Conservation (phyloP, 352 stramenopile species). For the Globisporangium heterothallicum region DNA sequence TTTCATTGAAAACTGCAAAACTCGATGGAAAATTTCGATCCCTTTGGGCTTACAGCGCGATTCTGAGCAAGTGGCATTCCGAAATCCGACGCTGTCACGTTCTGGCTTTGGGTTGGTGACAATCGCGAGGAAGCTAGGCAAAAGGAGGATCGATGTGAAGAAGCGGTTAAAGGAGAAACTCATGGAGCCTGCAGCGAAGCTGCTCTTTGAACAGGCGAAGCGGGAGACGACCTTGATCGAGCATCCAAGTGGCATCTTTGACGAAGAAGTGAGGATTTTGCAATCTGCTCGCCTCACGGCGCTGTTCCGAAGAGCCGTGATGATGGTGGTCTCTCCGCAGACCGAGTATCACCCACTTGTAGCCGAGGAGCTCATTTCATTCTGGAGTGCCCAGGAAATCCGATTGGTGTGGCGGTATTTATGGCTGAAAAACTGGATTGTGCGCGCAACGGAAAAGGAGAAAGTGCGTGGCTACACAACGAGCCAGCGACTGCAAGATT, state of each 20-base stretch:
- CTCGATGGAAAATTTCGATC: constrained; percentile 53
- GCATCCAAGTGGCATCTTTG: constrained; percentile 48
- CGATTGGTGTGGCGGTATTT: constrained; percentile 78
- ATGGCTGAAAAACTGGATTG: constrained; percentile 85
- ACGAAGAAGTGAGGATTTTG: constrained; percentile 63
- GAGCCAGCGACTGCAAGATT: constrained; percentile 61
- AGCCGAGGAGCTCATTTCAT: constrained; percentile 78
- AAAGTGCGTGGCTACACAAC: constrained; percentile 55
- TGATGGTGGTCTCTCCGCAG: constrained; percentile 73
- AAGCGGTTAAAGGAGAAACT: constrained; percentile 70
- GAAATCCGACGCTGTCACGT: constrained; percentile 51
- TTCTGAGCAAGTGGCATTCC: constrained; percentile 53
- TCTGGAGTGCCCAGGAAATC: constrained; percentile 68
- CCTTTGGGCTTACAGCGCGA: constrained; percentile 56
- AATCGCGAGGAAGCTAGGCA: constrained; percentile 56
- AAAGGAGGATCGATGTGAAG: constrained; percentile 75
- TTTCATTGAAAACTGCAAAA: constrained; percentile 66
- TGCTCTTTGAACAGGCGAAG: constrained; percentile 55
- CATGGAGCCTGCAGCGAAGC: constrained; percentile 47
- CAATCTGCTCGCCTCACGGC: constrained; percentile 52
- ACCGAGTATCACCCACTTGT: constrained; percentile 75
- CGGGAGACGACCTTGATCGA: constrained; percentile 31
- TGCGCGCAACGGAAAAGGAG: constrained; percentile 67
- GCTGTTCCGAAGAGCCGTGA: constrained; percentile 70
- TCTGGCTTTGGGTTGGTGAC: constrained; percentile 56